A percentile compares a stretch with the other conserved stretches of the same genome.
phyloP scores from a whole-genome alignment of 2,329 filamentous ascomycete genomes.

The Penicillium sp. region DNA sequence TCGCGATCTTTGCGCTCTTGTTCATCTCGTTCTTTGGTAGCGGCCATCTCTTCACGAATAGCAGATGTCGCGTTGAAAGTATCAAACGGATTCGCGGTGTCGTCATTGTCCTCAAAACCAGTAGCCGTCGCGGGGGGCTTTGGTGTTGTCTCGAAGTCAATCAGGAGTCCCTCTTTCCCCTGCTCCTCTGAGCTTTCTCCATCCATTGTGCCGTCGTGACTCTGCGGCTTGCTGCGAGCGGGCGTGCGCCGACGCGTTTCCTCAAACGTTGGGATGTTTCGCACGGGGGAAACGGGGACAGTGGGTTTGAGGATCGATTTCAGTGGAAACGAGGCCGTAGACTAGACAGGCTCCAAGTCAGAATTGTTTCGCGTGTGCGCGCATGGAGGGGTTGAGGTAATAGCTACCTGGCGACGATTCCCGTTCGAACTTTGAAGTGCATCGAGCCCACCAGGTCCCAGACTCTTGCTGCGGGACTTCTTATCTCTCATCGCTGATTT shows the following conservation, averaged over 20 bases:
- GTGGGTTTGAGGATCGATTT: conserved; percentile 82
- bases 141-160: conserved; percentile 47
- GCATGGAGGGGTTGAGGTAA: conserved; percentile 1
- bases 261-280: conserved; percentile 64
- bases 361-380: conserved; percentile 1
- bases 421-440: conserved; percentile 73
- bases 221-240: conserved; percentile 32
- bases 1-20: conserved; percentile 62
- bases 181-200: conserved; percentile 15
- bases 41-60: conserved; percentile 57
- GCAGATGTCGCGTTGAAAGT: conserved; percentile 43
- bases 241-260: conserved; percentile 49
- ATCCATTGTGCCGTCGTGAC: conserved; percentile 14
- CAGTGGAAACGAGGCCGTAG: conserved; percentile 45
- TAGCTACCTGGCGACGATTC: conserved; percentile 75
- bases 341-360: conserved; percentile 34
- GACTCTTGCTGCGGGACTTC: conserved; percentile 91
- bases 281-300: conserved; percentile 65
- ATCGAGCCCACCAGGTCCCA: conserved; percentile 88
- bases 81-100: conserved; percentile 52
- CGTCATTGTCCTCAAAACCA: conserved; percentile 47
- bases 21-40: conserved; percentile 69
- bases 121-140: conserved; percentile 33
- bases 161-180: conserved; percentile 38
- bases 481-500: conserved; percentile 48